These are phyloP conservation scores for Neolentinus lepideus DNA, from an alignment of 1,284 basidiomycete genomes.

Conservation along the genomic window DNA sequence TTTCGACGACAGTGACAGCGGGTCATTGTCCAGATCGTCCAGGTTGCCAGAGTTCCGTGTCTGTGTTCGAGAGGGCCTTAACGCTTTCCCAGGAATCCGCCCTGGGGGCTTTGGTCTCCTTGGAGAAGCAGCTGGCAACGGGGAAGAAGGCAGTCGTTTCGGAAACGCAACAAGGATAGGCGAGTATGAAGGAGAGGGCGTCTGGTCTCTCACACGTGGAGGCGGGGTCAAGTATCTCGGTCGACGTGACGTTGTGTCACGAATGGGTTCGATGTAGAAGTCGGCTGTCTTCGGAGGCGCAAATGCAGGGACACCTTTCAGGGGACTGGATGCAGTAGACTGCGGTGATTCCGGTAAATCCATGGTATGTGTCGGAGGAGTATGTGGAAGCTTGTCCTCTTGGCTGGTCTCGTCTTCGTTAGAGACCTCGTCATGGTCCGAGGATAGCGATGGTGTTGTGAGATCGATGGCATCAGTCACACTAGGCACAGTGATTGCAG, in stretches of 20 bases:
- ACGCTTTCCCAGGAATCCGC: conserved; percentile 17
- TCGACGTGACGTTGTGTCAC: conserved; percentile 1
- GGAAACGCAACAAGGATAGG: conserved; percentile 35
- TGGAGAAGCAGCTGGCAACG: conserved; percentile 48
- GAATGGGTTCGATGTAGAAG: conserved; percentile 1
- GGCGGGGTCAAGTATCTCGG: conserved; percentile 1
- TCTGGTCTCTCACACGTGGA: conserved; percentile 11
- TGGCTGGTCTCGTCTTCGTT: conserved; percentile 12
- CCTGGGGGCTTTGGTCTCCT: conserved; percentile 48
- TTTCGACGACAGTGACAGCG: conserved; percentile 14
- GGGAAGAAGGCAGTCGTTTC: conserved; percentile 54
- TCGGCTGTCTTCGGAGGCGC: background rate
- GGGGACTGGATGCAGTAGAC: no score
- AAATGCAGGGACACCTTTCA: background rate
- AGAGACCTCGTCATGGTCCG: conserved; percentile 36
- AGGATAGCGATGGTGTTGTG: conserved; percentile 60
- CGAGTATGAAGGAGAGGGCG: conserved; percentile 4
- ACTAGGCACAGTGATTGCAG: conserved; percentile 11
- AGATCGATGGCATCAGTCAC: conserved; percentile 18
- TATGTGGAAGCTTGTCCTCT: conserved; percentile 10
- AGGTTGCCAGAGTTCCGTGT: conserved; percentile 14
- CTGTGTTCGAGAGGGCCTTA: background rate
- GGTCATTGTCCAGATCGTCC: conserved; percentile 16
- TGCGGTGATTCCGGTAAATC: background rate
- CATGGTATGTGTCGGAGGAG: conserved; percentile 9